Percentiles rank a stretch among this genome's conserved stretches.
phyloP scores from a whole-genome alignment of 1,139 yeast species.

The Scheffersomyces parashehatae region DNA sequence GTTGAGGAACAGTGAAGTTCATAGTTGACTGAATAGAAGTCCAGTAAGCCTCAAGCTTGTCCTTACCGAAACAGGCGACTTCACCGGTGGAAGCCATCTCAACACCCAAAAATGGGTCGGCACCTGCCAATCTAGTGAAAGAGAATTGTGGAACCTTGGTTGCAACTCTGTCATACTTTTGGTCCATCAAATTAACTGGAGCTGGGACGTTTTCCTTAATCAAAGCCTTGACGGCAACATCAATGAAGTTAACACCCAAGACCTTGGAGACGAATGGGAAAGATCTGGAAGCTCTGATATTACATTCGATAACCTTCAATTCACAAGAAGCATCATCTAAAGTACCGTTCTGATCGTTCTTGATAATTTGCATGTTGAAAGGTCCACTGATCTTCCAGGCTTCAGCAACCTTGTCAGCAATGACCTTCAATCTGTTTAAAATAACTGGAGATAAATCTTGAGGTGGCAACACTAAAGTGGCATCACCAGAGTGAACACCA shows the following conservation, averaged over 20 bases:
- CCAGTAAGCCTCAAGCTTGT: slow-evolving; percentile 92
- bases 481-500: slow-evolving; percentile 99
- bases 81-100: slow-evolving; percentile 99
- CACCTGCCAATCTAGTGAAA: slow-evolving; percentile 96
- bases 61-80: slow-evolving; percentile 91
- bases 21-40: slow-evolving; percentile 93
- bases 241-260: slow-evolving; percentile 89
- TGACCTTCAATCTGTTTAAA: slow-evolving; percentile 65
- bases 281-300: slow-evolving; percentile 96
- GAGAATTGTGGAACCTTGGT: slow-evolving; percentile 98
- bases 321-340: slow-evolving; percentile 56
- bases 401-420: slow-evolving; percentile 88
- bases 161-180: slow-evolving; percentile 74
- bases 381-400: slow-evolving; percentile 99
- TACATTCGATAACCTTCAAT: slow-evolving; percentile 94
- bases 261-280: slow-evolving; percentile 99
- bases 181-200: slow-evolving; percentile 68
- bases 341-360: slow-evolving; percentile 51
- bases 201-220: slow-evolving; percentile 69
- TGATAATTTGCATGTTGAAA: slow-evolving; percentile 95
- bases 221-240: slow-evolving; percentile 87
- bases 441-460: slow-evolving; percentile 63
- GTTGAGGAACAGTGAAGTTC: slow-evolving; percentile 92
- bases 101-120: slow-evolving; percentile 97
- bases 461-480: slow-evolving; percentile 92